These are phyloP conservation scores for Acacia pycnantha DNA, from an alignment of 331 rosid genomes.

Conservation along the genomic window DNA sequence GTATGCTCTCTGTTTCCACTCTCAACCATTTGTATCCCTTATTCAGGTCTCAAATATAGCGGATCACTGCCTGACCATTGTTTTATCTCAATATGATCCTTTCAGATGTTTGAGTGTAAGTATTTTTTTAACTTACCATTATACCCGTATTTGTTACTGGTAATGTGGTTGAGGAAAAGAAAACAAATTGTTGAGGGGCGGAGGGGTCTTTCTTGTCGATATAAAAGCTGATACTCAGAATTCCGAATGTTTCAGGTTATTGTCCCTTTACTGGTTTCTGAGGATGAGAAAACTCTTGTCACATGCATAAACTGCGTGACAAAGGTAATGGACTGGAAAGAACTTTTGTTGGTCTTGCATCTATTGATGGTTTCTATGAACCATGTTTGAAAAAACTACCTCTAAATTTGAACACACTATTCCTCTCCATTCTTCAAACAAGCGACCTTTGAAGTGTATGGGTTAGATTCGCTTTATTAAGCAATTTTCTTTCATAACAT, in stretches of 20 bases:
- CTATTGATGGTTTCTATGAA: background rate
- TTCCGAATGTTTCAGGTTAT: slow-evolving; percentile 70
- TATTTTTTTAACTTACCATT: slow-evolving; percentile 17
- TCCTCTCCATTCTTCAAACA: slow-evolving; percentile 1
- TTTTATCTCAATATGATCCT: slow-evolving; percentile 85
- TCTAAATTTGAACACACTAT: background rate
- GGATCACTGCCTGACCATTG: slow-evolving; percentile 88
- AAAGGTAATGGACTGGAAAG: slow-evolving; percentile 57
- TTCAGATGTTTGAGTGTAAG: slow-evolving; percentile 96
- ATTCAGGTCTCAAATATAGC: slow-evolving; percentile 92
- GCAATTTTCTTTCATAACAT: slow-evolving; percentile 1
- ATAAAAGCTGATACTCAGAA: slow-evolving; percentile 24
- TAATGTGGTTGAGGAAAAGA: slow-evolving; percentile 2
- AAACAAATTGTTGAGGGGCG: too few species aligned
- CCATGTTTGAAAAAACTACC: background rate
- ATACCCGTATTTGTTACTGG: slow-evolving; percentile 12
- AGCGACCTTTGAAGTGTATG: background rate
- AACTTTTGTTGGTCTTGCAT: background rate
- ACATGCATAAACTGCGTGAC: slow-evolving; percentile 91
- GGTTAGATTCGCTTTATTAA: slow-evolving; percentile 2
- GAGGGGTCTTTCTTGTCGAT: background rate
- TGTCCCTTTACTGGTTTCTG: slow-evolving; percentile 85
- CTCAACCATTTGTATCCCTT: slow-evolving; percentile 31
- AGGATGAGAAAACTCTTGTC: slow-evolving; percentile 98
- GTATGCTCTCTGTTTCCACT: slow-evolving; percentile 7